Evolutionary conservation across 1,284 basidiomycete species (phyloP), one percentile per base, ranked within the genome.

Genomic region (Boletus semigastroideus): DNA sequence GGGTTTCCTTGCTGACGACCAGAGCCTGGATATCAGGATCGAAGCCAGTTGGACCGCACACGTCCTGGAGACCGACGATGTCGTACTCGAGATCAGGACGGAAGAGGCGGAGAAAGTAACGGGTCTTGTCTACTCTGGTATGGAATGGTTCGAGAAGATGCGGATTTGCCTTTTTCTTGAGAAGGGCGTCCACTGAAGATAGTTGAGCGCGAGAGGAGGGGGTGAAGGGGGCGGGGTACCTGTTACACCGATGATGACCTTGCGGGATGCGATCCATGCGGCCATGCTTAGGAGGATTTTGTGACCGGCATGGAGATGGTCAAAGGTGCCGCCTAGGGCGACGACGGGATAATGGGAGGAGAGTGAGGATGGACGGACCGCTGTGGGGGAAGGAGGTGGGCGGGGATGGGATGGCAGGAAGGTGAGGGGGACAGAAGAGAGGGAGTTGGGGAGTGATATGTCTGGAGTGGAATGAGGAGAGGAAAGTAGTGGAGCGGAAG

Each of bases 271-370:
- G 53, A 98, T 83, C 78, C 91, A 93, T 2, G 90, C 84, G 9
- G 84, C 87, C 83, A 97, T 93, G 61, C 92, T 92, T 6, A 99
- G 80, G 34, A 99, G 80, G 54, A 99, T 95, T 74, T 98, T 98
- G 77, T 99, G 96, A 0, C 96, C 96, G 2, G 94, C 86, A 68
- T 99, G 96, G 16, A 99, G 80, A 67, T 99, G 97, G 71, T 99
- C 96, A 68, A 99, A 99, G 1, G 96, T 99, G 59, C 64, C 82
- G 8, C 82, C 82, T 8, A 84, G 69, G 4, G 79, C 83, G 25
- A 85, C 80, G 42, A 90, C 79, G 20, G 80, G 78, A 57, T 76
- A 78, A 22, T 63, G 54, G 14, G 74, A 62, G 1, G 54, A 50
- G 8, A 33, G 48, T 1, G 74, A 62, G 4, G 53, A 45, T 2